Base-by-base conservation (phyloP, 768 basidiomycete species). In the Podaxis sp. region DNA sequence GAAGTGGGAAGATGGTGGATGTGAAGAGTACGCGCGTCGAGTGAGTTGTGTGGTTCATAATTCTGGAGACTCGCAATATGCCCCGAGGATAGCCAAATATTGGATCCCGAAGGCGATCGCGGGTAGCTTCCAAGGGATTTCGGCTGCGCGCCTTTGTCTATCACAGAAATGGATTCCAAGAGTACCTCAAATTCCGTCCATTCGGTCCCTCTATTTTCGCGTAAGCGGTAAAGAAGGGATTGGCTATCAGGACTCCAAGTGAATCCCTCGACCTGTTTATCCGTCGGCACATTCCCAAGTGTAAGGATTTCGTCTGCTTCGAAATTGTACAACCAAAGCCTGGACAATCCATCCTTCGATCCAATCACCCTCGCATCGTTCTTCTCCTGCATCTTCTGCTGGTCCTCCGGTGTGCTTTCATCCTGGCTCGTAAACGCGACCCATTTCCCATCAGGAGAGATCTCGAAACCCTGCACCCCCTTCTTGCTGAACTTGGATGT, bases 221-320 rank as follows among this genome's bases (percentile, higher is more conserved):
- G 69, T 61, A 75, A 42, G 38, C 76, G 73, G 56, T 74, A 77
- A 39, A 76, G 63, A 19, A 77, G 36, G 42, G 70, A 64, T 28
- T 65, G 68, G 62, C 75, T 71, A 64, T 75, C 69, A 33, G 74
- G 69, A 60, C 72, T 73, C 74, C 75, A 77, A 26, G 73, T 69
- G 44, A 68, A 69, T 55, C 68, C 68, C 67, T 77, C 76, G 6
- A 75, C 65, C 48, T 75, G 70, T 56, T 67, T 60, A 61, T 72
- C 71, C 17, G 17, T 57, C 69, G 4, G 73, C 57, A 9, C 68
- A 68, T 42, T 68, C 53, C 13, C 71, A 12, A 30, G 67, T 2
- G 52, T 63, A 40, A 57, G 64, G 30, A 70, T 67, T 46, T 68
- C 56, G n/a, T 67, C 64, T 15, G 69, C 72, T 28, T 61, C 63